phyloP scores from a whole-genome alignment of 106 monocot species.

The Amphibolis antarctica region DNA sequence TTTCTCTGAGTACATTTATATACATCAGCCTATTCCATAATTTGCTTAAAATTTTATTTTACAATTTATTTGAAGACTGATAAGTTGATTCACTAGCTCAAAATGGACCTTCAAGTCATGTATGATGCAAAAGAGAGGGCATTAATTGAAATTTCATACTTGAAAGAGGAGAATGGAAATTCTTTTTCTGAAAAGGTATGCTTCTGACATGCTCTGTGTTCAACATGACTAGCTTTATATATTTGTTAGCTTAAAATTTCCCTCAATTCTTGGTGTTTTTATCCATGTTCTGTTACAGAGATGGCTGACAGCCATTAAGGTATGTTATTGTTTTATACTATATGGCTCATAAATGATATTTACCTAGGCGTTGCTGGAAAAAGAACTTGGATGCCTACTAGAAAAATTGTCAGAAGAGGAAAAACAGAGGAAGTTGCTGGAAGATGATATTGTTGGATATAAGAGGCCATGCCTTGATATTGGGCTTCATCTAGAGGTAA shows the following conservation, averaged over 20 bases:
- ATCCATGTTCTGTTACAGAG: too few species aligned
- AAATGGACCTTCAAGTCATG: conserved; percentile 24
- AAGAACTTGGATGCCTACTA: conserved; percentile 36
- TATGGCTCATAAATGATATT: background rate
- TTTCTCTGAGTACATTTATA: too few species aligned
- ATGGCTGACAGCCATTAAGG: background rate
- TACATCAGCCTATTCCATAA: too few species aligned
- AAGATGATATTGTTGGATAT: conserved; percentile 42
- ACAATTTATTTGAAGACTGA: background rate
- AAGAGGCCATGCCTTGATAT: conserved; percentile 21
- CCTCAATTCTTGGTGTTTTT: background rate
- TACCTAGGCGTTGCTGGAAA: conserved; percentile 31
- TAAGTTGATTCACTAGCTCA: conserved; percentile 19
- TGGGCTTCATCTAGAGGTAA: conserved; percentile 35
- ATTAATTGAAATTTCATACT: conserved; percentile 22
- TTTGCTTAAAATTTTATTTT: background rate
- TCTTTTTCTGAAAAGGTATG: conserved; percentile 46
- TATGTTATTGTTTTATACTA: background rate
- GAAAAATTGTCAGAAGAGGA: conserved; percentile 41
- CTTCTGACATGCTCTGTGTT: background rate
- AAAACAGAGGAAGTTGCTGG: conserved; percentile 35
- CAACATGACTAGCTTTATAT: background rate
- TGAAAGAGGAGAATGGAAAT: conserved; percentile 26
- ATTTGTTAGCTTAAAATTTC: background rate
- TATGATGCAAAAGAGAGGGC: conserved; percentile 35